Base-by-base conservation (phyloP, 1,139 yeast genomes). In the Yamadazyma buinensis region DNA sequence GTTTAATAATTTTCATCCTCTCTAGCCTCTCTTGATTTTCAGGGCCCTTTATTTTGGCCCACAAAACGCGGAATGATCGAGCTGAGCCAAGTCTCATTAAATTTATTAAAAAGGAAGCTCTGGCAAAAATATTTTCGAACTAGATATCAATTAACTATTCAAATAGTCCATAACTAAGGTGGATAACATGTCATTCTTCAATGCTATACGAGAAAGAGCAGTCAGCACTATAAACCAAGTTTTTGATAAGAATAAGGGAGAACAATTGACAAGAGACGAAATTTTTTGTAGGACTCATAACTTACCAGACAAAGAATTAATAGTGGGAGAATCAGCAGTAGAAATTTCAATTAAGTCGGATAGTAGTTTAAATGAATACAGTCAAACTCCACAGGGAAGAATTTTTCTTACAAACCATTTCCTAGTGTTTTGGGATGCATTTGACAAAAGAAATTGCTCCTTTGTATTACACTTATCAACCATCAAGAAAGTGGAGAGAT, bases 401-500 rank as follows among this genome's bases (percentile, higher is more conserved):
- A 48, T 90, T 13, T 81, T 64, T 46, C 57, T 90, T 29, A 84
- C 95, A 1, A 78, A 77, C 37, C 85, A 84, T 43, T 92, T 80
- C 53, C 54, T 92, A 33, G 76, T 86, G 22, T 88, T 88, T 52
- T 68, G 77, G 37, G 87, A 86, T 49, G 73, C 77, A 4, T 78
- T 77, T 44, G 95, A 87, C 51, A 67, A 71, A 29, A 71, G 80
- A 38, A 75, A 80, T 37, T 84, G 94, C 51, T 72, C 78, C 8
- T 77, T 90, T 51, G 72, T 73, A 2, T 51, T 92, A 30, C 95
- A 94, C 43, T 61, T 92, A 31, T 78, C 92, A 7, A 77, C 95
- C 1, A 64, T 94, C 24, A 80, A 84, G 51, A 81, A 88, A 43
- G 95, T 92, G 18, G 97, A 92, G 55, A 68, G 97, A 36, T 68